phyloP scores from a whole-genome alignment of 768 basidiomycete genomes.

The Russula griseocarnosa region DNA sequence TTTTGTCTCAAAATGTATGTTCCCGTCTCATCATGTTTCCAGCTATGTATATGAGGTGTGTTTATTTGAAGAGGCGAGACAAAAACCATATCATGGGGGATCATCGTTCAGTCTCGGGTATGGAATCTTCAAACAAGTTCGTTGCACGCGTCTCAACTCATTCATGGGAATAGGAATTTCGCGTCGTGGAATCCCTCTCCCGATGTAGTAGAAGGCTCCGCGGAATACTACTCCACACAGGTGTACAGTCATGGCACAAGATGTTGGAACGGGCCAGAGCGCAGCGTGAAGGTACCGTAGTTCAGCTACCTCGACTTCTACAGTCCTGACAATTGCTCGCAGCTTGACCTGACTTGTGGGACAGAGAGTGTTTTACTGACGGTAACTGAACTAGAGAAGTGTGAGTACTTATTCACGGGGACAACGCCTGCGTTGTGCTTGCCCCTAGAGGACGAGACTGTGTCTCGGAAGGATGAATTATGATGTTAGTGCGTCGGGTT shows the following conservation, averaged over 20 bases:
- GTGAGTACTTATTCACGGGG: slow-evolving; percentile 85
- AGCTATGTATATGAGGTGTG: slow-evolving; percentile 96
- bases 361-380: slow-evolving; percentile 74
- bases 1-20: not conserved
- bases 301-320: not conserved
- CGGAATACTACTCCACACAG: slow-evolving; percentile 77
- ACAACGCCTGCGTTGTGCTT: slow-evolving; percentile 83
- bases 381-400: slow-evolving; percentile 90
- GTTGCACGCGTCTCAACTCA: not conserved
- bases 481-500: slow-evolving; percentile 22
- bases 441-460: slow-evolving; percentile 44
- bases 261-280: slow-evolving; percentile 96
- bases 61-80: slow-evolving; percentile 81
- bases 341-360: slow-evolving; percentile 84
- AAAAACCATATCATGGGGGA: slow-evolving; percentile 83
- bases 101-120: slow-evolving; percentile 78
- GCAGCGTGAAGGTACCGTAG: slow-evolving; percentile 65
- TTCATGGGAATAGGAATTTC: slow-evolving; percentile 52
- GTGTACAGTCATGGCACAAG: slow-evolving; percentile 78
- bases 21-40: slow-evolving; percentile 7
- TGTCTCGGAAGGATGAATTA: slow-evolving; percentile 35
- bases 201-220: slow-evolving; percentile 53
- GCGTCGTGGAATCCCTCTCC: slow-evolving; percentile 70
- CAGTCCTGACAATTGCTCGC: slow-evolving; percentile 18
- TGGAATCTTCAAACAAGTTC: slow-evolving; percentile 30